phyloP scores from a whole-genome alignment of 2,329 filamentous ascomycete species.

The Colletotrichum sp. region DNA sequence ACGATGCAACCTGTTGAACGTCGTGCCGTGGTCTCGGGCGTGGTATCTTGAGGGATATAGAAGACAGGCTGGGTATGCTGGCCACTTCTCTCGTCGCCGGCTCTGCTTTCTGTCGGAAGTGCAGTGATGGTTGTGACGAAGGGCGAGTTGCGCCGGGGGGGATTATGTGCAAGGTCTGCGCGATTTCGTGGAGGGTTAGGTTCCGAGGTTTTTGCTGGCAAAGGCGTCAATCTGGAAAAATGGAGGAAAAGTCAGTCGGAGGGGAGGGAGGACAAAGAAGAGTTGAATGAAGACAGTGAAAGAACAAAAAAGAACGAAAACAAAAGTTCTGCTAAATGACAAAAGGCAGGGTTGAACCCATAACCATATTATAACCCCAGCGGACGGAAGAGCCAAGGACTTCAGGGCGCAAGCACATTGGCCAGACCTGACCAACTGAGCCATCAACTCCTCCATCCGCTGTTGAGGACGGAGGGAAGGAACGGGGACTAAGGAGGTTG shows the following conservation, averaged over 20 bases:
- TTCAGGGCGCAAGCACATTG: not conserved
- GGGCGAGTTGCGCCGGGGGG: accelerated
- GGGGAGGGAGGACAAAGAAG: too few relatives aligned
- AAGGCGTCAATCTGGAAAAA: too few relatives aligned
- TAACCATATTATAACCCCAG: not conserved
- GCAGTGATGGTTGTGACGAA: accelerated
- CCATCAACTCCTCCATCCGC: not conserved
- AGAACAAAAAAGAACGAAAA: too few relatives aligned
- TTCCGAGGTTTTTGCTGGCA: too few relatives aligned
- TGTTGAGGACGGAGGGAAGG: not conserved
- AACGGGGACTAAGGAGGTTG: not conserved
- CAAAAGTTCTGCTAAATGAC: not conserved
- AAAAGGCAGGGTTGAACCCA: not conserved
- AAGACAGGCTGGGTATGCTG: too few relatives aligned
- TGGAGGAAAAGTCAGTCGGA: too few relatives aligned
- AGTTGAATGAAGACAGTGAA: too few relatives aligned
- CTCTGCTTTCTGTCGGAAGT: accelerated
- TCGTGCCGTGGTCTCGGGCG: accelerated
- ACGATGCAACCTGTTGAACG: accelerated
- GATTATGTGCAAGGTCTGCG: too few relatives aligned
- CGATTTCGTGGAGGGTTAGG: too few relatives aligned
- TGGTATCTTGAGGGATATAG: too few relatives aligned
- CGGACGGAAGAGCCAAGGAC: not conserved
- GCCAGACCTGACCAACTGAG: not conserved
- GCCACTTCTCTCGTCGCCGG: too few relatives aligned